These are phyloP conservation scores for Lantana camara DNA, from an alignment of 257 asterid genomes.

Conservation along the genomic window DNA sequence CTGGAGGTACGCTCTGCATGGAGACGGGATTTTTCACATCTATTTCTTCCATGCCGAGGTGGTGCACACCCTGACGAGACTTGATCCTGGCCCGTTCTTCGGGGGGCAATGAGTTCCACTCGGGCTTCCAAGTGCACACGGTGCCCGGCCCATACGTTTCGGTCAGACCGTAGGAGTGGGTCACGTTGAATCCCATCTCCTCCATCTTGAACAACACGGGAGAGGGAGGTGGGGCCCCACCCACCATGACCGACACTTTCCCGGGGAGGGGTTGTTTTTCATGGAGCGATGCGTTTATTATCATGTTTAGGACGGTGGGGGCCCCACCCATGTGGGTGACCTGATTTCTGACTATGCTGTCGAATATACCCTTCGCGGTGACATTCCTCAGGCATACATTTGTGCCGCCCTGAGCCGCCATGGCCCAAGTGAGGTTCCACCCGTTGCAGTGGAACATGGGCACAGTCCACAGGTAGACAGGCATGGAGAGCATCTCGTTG, in stretches of 20 bases:
- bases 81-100: too few relatives aligned
- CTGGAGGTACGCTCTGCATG: constrained; percentile 61
- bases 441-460: too few relatives aligned
- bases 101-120: too few relatives aligned
- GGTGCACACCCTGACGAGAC: constrained; percentile 48
- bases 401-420: too few relatives aligned
- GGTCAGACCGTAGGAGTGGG: constrained; percentile 59
- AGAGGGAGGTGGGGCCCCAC: constrained; percentile 51
- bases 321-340: constrained; percentile 70
- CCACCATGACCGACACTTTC: constrained; percentile 44
- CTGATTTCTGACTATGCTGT: too few relatives aligned
- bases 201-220: constrained; percentile 43
- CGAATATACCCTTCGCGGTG: too few relatives aligned
- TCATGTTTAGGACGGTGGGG: constrained; percentile 49
- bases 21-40: constrained; percentile 60
- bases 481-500: too few relatives aligned
- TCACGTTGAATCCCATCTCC: constrained; percentile 47
- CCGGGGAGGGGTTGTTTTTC: constrained; percentile 32
- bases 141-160: constrained; percentile 74
- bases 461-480: too few relatives aligned
- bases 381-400: too few relatives aligned
- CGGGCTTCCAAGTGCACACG: constrained; percentile 41
- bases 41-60: constrained; percentile 47
- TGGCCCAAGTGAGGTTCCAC: too few relatives aligned
- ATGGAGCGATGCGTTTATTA: constrained; percentile 35